phyloP scores from a whole-genome alignment of 768 basidiomycete species.

The Boletus insuetus region DNA sequence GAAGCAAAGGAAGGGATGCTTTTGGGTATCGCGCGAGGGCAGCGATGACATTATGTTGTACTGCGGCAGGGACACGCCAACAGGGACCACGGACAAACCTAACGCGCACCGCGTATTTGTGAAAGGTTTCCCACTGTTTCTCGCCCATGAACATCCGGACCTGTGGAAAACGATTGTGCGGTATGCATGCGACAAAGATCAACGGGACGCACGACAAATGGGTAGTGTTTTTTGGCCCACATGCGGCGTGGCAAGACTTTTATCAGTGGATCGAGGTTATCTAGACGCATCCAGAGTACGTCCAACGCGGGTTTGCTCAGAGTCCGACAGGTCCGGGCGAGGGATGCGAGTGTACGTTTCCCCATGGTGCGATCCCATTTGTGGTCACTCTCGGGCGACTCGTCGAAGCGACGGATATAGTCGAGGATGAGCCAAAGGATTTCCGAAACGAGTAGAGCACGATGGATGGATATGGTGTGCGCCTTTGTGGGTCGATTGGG shows the following conservation, averaged over 20 bases:
- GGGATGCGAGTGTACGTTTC: constrained; percentile 24
- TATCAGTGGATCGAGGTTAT: constrained; percentile 28
- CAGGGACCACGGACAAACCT: constrained; percentile 22
- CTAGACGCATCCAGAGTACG: constrained; percentile 27
- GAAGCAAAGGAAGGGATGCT: constrained; percentile 21
- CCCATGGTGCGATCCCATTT: constrained; percentile 14
- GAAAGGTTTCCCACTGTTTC: constrained; percentile 26
- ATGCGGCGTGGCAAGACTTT: constrained; percentile 24
- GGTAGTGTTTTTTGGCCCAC: constrained; percentile 23
- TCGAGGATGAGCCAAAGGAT: constrained; percentile 23
- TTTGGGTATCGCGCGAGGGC: constrained; percentile 13
- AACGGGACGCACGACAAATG: constrained; percentile 17
- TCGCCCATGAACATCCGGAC: constrained; percentile 26
- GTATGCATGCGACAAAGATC: background rate
- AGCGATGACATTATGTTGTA: constrained; percentile 18
- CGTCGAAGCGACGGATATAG: constrained; percentile 20
- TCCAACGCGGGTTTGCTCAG: constrained; percentile 25
- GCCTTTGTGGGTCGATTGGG: background rate
- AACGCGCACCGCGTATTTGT: constrained; percentile 25
- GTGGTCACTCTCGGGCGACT: constrained; percentile 14
- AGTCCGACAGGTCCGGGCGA: constrained; percentile 27
- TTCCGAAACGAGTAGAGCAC: constrained; percentile 20
- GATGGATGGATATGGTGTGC: constrained; percentile 14
- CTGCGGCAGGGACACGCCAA: constrained; percentile 12
- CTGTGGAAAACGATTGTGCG: background rate